phyloP scores from a whole-genome alignment of 768 basidiomycete genomes.

The Tricholoma flavovirens region DNA sequence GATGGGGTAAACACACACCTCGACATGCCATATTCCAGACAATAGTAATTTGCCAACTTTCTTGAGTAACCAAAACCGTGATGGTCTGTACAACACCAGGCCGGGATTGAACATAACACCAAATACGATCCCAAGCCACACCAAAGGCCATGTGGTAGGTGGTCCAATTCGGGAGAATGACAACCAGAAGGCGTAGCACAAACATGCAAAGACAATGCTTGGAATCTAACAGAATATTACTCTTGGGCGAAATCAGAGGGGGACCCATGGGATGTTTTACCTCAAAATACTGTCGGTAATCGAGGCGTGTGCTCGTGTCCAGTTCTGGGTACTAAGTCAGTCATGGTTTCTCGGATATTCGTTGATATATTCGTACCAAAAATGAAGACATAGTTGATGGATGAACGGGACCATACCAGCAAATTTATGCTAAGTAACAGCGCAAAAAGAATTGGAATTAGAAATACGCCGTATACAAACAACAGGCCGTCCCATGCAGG shows the following conservation, averaged over 20 bases:
- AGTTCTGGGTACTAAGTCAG: constrained; percentile 55
- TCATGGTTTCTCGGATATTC: constrained; percentile 65
- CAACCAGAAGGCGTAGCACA: constrained; percentile 80
- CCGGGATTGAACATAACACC: constrained; percentile 71
- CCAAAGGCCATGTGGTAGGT: constrained; percentile 72
- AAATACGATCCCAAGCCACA: constrained; percentile 67
- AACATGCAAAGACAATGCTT: constrained; percentile 59
- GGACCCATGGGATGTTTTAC: constrained; percentile 23
- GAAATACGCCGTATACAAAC: constrained; percentile 69
- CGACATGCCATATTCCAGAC: constrained; percentile 71
- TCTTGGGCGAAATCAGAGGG: not conserved
- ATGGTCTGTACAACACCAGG: constrained; percentile 52
- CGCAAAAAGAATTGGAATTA: constrained; percentile 70
- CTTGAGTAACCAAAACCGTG: constrained; percentile 79
- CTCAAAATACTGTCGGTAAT: constrained; percentile 68
- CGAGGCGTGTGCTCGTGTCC: constrained; percentile 62
- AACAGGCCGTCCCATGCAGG: constrained; percentile 72
- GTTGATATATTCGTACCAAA: constrained; percentile 49
- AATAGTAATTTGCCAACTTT: constrained; percentile 56
- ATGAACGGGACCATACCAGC: constrained; percentile 62
- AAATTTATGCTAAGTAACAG: constrained; percentile 79
- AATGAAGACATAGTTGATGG: constrained; percentile 94
- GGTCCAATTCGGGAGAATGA: constrained; percentile 66
- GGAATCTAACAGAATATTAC: constrained; percentile 51
- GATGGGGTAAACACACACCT: constrained; percentile 32